Percentiles rank a stretch among this genome's conserved stretches.
Evolutionary conservation across 2,329 filamentous ascomycete species (phyloP).

Genomic region (Alternaria arbusti): DNA sequence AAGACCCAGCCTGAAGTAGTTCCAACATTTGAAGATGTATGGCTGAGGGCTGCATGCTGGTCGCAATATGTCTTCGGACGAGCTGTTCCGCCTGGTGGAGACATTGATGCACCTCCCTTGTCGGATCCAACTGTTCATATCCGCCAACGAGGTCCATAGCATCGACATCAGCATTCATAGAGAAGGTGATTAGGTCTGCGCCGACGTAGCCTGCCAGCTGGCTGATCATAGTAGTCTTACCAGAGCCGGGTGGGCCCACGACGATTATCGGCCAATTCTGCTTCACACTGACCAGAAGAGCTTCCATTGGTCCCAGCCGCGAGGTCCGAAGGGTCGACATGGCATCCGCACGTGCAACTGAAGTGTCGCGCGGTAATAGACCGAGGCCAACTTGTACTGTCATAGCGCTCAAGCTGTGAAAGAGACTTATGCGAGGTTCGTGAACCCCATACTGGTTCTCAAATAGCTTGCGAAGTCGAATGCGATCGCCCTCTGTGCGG

Average conservation of each 20-base stretch:
- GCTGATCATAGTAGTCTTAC: slow-evolving; percentile 81
- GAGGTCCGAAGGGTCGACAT: slow-evolving; percentile 42
- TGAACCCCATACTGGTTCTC: slow-evolving; percentile 64
- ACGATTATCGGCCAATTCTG: slow-evolving; percentile 89
- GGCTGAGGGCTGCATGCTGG: slow-evolving; percentile 8
- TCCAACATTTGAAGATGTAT: slow-evolving; percentile 30
- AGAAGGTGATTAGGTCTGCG: slow-evolving; percentile 77
- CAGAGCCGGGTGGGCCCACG: slow-evolving; percentile 82
- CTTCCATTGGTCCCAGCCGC: slow-evolving; percentile 78
- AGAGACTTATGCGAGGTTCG: slow-evolving; percentile 55
- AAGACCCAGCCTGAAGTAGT: slow-evolving; percentile 15
- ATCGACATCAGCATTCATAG: slow-evolving; percentile 93
- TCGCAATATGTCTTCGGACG: slow-evolving; percentile 52
- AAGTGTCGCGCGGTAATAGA: slow-evolving; percentile 66
- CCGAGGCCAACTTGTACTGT: slow-evolving; percentile 83
- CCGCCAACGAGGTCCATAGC: slow-evolving; percentile 97
- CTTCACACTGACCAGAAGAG: slow-evolving; percentile 83
- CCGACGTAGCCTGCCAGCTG: slow-evolving; percentile 82
- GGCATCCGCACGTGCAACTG: slow-evolving; percentile 32
- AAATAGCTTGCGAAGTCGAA: slow-evolving; percentile 71
- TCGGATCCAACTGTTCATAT: slow-evolving; percentile 90
- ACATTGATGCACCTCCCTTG: slow-evolving; percentile 71
- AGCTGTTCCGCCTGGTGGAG: slow-evolving; percentile 61
- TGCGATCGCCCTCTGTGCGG: slow-evolving; percentile 72
- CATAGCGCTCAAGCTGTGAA: slow-evolving; percentile 71